Conservation (phyloP, 164 flowering plant species). For the Sextonia rubra region DNA sequence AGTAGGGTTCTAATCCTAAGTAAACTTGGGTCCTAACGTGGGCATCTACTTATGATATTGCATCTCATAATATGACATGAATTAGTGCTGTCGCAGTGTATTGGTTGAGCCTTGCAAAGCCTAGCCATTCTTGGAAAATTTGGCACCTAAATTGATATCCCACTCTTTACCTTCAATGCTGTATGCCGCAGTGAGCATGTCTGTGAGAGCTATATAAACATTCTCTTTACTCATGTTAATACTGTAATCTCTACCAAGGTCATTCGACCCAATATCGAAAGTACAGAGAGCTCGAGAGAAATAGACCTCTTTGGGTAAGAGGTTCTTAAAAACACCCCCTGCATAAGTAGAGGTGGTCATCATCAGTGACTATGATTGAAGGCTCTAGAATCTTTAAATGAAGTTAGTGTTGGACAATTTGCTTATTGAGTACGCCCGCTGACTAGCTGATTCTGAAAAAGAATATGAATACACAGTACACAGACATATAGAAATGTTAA, state of each 20-base stretch:
- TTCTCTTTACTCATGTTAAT: conserved; percentile 34
- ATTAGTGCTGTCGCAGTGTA: no score
- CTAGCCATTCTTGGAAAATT: no score
- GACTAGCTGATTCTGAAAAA: no score
- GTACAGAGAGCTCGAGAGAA: conserved; percentile 46
- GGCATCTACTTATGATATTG: no score
- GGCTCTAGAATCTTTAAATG: not conserved
- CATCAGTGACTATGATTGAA: not conserved
- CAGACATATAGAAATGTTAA: no score
- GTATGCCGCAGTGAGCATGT: conserved; percentile 30
- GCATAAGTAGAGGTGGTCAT: not conserved
- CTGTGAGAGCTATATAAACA: conserved; percentile 37
- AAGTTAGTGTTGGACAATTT: not conserved
- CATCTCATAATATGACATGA: no score
- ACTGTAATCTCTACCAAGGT: conserved; percentile 33
- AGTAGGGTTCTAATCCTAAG: no score
- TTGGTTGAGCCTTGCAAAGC: not conserved
- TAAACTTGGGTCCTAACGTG: no score
- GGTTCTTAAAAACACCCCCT: no score
- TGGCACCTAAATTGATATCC: not conserved
- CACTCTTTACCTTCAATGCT: not conserved
- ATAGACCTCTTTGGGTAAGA: conserved; percentile 18
- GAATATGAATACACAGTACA: no score
- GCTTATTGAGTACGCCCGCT: no score
- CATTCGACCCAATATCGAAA: conserved; percentile 57